Evolutionary conservation across 495 filamentous ascomycete genomes (phyloP), one percentile per base, ranked within the genome.

Genomic region (Arthonia radiata): DNA sequence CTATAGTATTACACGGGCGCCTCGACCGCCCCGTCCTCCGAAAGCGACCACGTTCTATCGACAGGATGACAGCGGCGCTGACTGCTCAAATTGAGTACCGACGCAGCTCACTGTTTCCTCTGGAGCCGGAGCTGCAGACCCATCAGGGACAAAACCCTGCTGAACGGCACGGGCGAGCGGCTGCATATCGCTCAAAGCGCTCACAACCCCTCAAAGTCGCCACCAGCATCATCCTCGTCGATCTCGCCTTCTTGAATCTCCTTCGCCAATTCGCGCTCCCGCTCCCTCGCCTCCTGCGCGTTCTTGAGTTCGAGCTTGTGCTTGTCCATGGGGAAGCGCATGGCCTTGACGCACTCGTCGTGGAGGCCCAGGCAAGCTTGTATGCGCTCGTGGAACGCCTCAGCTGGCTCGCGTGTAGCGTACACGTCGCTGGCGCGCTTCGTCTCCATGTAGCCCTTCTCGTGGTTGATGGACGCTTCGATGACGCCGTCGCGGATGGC

Each of bases 301-400:
- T 86, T 94, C 68, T 90, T 92, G 27, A 94, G 57, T 51, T 94
- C 86, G 16, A 92, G 58, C n/a, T 86, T 64, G 53, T 94, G 83
- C 53, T 92, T 81, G 53, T 97, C 93, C 83, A 93, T 92, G 5
- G 86, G 86, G 56, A 92, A 97, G 10, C 89, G 62, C 86, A 97
- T 97, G 13, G 86, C 83, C 74, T 89, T 93, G 25, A 97, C 81
- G 50, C 82, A 91, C 52, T 97, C 86, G 40, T 97, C 89, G 37
- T 93, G 83, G 31, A 97, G 57, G 32, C 66, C 63, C 40, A 97
- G 56, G 44, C 83, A 90, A 17, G 86, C 89, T 38, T 65, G 53
- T 36, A 97, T 94, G 34, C 86, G 77, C 41, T 86, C 81, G 42
- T 97, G 86, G 63, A 97, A 97, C 9, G 74, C 79, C 50, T 97